These are phyloP conservation scores for Aspergillus bertholletiae DNA, from an alignment of 495 filamentous ascomycete species.

Conservation along the genomic window DNA sequence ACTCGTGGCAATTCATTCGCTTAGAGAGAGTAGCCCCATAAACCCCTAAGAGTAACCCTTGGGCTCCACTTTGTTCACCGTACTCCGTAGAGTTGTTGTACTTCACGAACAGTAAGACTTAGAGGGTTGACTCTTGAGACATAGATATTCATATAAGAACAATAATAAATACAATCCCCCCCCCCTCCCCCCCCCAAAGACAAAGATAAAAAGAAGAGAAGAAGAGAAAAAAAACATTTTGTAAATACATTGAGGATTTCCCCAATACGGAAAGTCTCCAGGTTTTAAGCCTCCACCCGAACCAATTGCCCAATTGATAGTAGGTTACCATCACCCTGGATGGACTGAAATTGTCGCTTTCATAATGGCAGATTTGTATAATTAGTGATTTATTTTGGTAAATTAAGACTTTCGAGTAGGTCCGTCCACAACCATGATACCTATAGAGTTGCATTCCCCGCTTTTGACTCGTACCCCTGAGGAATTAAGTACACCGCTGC, in stretches of 20 bases:
- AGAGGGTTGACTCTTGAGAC: too few relatives aligned
- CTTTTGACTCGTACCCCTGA: too few relatives aligned
- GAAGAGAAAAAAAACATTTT: not conserved
- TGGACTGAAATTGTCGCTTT: not conserved
- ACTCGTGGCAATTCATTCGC: slow-evolving; percentile 5
- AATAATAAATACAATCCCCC: too few relatives aligned
- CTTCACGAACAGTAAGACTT: not conserved
- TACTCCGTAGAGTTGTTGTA: not conserved
- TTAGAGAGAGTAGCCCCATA: not conserved
- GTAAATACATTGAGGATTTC: too few relatives aligned
- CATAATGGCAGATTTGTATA: not conserved
- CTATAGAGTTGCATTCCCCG: too few relatives aligned
- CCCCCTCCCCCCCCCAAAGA: too few relatives aligned
- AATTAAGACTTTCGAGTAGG: not conserved
- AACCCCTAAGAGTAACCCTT: not conserved
- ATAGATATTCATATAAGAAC: too few relatives aligned
- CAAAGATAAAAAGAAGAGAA: not conserved
- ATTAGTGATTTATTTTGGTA: not conserved
- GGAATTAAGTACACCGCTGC: not conserved
- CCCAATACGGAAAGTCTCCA: not conserved
- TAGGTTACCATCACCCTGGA: not conserved
- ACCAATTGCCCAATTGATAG: not conserved
- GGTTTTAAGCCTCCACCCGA: not conserved
- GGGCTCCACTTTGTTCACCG: not conserved
- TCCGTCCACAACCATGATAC: too few relatives aligned